Evolutionary conservation across 371 early-diverging fungal genomes (phyloP).

Genomic region (Rhizopus microsporus): DNA sequence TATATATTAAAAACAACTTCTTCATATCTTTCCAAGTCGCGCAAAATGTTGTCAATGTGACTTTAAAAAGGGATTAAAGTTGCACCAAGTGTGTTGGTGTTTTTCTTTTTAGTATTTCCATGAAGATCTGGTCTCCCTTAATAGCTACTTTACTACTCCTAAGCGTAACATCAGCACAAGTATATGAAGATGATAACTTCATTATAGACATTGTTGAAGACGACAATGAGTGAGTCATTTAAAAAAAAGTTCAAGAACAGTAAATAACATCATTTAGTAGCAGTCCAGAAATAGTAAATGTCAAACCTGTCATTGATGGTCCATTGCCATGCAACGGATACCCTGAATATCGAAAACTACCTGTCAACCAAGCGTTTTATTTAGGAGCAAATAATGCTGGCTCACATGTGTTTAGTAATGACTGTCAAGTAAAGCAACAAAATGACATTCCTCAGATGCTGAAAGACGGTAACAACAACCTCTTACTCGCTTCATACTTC

Average conservation of each 20-base stretch:
- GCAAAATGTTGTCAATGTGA: too few species aligned
- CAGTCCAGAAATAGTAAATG: not conserved
- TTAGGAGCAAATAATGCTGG: conserved; percentile 34
- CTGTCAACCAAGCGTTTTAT: conserved; percentile 38
- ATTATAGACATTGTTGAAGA: conserved; percentile 15
- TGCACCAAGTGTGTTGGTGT: not conserved
- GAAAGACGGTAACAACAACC: conserved; percentile 18
- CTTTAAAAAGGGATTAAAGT: too few species aligned
- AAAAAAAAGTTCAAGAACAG: too few species aligned
- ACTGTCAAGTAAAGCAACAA: conserved; percentile 13
- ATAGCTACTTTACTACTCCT: conserved; percentile 10
- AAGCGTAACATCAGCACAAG: conserved; percentile 10
- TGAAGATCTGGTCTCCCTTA: conserved; percentile 23
- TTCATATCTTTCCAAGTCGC: too few species aligned
- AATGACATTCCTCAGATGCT: conserved; percentile 27
- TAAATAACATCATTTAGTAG: not conserved
- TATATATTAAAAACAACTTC: too few species aligned
- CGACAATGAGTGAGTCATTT: not conserved
- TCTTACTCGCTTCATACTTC: not conserved
- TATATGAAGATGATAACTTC: conserved; percentile 7
- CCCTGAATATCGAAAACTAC: conserved; percentile 33
- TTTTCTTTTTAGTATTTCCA: not conserved
- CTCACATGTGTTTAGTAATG: conserved; percentile 2
- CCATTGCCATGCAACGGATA: conserved; percentile 40
- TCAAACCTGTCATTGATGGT: conserved; percentile 8